Evolutionary conservation across 768 basidiomycete species (phyloP).

Genomic region (Pulveroboletus frians): DNA sequence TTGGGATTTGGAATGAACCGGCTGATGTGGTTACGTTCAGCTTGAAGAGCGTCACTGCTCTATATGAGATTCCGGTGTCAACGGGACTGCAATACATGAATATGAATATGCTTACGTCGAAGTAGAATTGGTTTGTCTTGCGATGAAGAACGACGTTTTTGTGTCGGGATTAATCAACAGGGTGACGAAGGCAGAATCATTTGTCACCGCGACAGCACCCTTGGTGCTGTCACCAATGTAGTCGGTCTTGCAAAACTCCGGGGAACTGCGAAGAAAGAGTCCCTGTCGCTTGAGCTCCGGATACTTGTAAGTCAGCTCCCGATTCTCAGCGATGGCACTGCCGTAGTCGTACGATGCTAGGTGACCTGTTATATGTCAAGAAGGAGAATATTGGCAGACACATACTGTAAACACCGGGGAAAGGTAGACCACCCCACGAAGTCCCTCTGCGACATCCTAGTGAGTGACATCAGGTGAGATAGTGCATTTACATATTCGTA

Average conservation of each 20-base stretch:
- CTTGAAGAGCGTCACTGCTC: conserved; percentile 46
- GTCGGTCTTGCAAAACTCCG: conserved; percentile 76
- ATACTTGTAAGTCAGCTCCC: conserved; percentile 62
- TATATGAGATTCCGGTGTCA: background rate
- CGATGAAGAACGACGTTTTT: conserved; percentile 61
- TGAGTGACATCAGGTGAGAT: background rate
- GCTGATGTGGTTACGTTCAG: conserved; percentile 52
- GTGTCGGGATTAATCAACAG: conserved; percentile 66
- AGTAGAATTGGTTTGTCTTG: conserved; percentile 61
- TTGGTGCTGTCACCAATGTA: conserved; percentile 60
- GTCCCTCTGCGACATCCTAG: conserved; percentile 52
- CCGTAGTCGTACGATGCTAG: conserved; percentile 77
- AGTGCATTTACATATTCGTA: conserved; percentile 32
- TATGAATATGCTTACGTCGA: conserved; percentile 46
- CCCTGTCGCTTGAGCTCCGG: conserved; percentile 75
- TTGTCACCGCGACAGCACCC: conserved; percentile 40
- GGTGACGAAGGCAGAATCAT: conserved; percentile 52
- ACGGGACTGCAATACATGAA: background rate
- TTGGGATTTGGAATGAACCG: conserved; percentile 54
- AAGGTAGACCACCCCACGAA: conserved; percentile 79
- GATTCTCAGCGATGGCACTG: conserved; percentile 60
- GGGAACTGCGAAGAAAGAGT: conserved; percentile 73
- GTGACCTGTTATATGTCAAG: background rate
- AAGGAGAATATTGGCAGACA: background rate
- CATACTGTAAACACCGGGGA: conserved; percentile 64